A percentile compares a stretch with the other conserved stretches of the same genome.
phyloP scores from a whole-genome alignment of 305 asterid genomes.

The Fraxinus albicans region DNA sequence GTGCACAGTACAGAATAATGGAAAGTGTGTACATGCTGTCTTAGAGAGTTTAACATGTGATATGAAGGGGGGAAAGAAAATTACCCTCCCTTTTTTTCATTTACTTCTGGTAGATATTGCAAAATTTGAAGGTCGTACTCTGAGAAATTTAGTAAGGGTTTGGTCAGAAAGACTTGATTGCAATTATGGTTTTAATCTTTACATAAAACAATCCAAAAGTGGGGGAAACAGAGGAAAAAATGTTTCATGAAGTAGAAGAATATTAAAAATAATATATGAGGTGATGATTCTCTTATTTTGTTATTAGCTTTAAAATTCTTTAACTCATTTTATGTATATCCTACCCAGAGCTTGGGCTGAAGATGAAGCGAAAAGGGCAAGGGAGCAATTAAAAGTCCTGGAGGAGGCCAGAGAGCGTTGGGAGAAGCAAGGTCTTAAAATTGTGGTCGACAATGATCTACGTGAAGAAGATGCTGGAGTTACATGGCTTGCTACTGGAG shows the following conservation, averaged over 20 bases:
- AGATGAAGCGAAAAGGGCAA: constrained; percentile 89
- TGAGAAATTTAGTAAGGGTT: neutral
- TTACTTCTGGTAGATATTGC: neutral
- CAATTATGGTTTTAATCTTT: neutral
- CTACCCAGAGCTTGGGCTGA: constrained; percentile 84
- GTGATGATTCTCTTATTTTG: neutral
- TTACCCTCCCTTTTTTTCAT: neutral
- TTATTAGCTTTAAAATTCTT: neutral
- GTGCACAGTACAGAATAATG: neutral
- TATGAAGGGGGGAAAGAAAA: neutral
- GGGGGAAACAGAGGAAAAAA: neutral
- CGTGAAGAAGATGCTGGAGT: constrained; percentile 68
- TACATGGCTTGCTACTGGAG: constrained; percentile 70
- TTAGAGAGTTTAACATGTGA: neutral
- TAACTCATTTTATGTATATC: constrained; percentile 13
- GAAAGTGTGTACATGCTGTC: neutral
- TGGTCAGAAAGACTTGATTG: neutral
- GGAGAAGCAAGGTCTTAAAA: constrained; percentile 80
- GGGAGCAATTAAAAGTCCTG: constrained; percentile 80
- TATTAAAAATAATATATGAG: neutral
- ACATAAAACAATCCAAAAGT: neutral
- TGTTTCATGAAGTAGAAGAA: neutral
- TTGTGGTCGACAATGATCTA: constrained; percentile 84
- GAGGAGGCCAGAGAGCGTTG: constrained; percentile 86
- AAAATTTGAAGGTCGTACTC: neutral